Percentiles rank a stretch among this genome's conserved stretches.
These are phyloP conservation scores for Hirschfeldia incana DNA, from an alignment of 345 rosid species.

Conservation along the genomic window DNA sequence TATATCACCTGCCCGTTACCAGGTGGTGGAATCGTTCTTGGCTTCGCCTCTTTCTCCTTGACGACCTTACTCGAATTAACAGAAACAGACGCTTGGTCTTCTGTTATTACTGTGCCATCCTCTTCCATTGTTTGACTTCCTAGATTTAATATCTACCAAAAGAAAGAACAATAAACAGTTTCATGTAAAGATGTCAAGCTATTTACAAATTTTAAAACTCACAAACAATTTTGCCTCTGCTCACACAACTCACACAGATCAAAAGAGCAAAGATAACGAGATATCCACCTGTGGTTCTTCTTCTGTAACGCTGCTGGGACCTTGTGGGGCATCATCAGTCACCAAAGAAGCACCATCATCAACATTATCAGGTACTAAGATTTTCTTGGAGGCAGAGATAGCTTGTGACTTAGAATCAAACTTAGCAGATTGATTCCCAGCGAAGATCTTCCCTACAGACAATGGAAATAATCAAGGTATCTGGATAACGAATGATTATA, in stretches of 20 bases:
- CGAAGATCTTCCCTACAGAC: constrained; percentile 78
- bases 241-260: constrained; percentile 20
- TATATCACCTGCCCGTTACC: constrained; percentile 75
- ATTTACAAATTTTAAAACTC: background rate
- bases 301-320: constrained; percentile 43
- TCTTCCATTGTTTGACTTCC: constrained; percentile 50
- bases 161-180: background rate
- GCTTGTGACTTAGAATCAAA: constrained; percentile 52
- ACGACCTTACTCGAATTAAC: constrained; percentile 21
- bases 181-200: background rate
- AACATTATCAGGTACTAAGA: constrained; percentile 62
- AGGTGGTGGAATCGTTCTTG: constrained; percentile 64
- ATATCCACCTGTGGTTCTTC: constrained; percentile 59
- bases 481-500: background rate
- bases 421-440: constrained; percentile 55
- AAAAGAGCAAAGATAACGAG: constrained; percentile 19
- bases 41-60: constrained; percentile 44
- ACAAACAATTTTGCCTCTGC: background rate
- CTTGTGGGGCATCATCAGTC: constrained; percentile 46
- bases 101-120: constrained; percentile 41
- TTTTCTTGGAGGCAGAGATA: constrained; percentile 59
- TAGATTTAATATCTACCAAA: constrained; percentile 40
- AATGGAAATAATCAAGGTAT: constrained; percentile 36
- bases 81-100: constrained; percentile 38
- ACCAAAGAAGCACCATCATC: constrained; percentile 49